Evolutionary conservation across 148 eudicot species (phyloP).

Genomic region (Rhododendron simsii): DNA sequence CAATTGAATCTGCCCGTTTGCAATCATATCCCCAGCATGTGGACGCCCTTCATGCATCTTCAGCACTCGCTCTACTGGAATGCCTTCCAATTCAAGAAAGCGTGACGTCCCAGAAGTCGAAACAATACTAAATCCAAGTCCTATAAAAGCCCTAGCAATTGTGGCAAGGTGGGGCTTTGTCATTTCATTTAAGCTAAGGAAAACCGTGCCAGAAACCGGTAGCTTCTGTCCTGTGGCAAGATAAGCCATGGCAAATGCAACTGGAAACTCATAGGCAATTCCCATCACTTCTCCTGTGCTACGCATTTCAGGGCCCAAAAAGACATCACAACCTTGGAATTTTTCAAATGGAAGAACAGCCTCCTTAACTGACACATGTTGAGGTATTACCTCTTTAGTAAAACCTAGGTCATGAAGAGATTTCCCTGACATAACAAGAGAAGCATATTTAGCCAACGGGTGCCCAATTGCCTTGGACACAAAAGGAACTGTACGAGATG

Average conservation of each 20-base stretch:
- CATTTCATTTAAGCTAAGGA: constrained; percentile 85
- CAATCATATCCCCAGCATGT: constrained; percentile 88
- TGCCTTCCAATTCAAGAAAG: constrained; percentile 68
- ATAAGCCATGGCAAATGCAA: constrained; percentile 82
- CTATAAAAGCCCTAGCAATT: constrained; percentile 66
- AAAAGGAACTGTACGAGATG: constrained; percentile 90
- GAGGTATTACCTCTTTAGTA: constrained; percentile 80
- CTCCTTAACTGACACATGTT: constrained; percentile 86
- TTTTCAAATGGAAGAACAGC: constrained; percentile 96
- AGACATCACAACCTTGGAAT: constrained; percentile 86
- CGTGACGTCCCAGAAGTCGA: constrained; percentile 88
- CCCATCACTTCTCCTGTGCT: constrained; percentile 99
- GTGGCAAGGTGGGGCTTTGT: constrained; percentile 68
- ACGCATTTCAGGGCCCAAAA: constrained; percentile 97
- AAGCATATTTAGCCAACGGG: constrained; percentile 92
- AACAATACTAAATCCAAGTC: constrained; percentile 60
- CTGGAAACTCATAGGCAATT: constrained; percentile 55
- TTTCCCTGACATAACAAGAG: constrained; percentile 93
- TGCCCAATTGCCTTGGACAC: constrained; percentile 98
- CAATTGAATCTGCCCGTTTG: constrained; percentile 81
- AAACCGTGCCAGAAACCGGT: constrained; percentile 73
- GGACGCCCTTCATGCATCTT: constrained; percentile 99
- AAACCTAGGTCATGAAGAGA: constrained; percentile 70
- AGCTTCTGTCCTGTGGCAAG: constrained; percentile 93
- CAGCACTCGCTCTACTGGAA: constrained; percentile 75